These are phyloP conservation scores for Colletotrichum eleusines DNA, from an alignment of 2,329 filamentous ascomycete species.

Conservation along the genomic window DNA sequence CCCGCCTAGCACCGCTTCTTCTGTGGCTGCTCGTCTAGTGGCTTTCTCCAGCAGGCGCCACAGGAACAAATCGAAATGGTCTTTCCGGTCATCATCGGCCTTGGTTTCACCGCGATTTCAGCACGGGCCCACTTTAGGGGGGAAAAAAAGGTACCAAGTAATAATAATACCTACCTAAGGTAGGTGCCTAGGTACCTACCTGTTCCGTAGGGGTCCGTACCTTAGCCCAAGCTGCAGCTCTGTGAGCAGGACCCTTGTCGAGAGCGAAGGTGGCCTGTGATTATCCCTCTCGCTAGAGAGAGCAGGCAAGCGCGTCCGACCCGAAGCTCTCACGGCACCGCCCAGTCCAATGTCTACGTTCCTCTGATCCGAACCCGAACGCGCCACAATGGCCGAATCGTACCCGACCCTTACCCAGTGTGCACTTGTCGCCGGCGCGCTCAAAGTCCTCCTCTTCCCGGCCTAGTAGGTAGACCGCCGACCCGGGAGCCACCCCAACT, in stretches of 20 bases:
- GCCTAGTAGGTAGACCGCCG: conserved; percentile 78
- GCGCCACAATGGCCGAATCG: conserved; percentile 75
- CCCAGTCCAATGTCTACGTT: conserved; percentile 40
- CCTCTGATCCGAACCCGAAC: conserved; percentile 11
- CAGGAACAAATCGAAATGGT: not conserved
- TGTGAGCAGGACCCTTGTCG: conserved; percentile 35
- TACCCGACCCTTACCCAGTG: conserved; percentile 92
- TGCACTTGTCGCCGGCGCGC: conserved; percentile 84
- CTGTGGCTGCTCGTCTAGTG: conserved; percentile 11
- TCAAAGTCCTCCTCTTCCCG: conserved; percentile 93
- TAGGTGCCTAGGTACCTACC: no score
- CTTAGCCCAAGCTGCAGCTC: conserved; percentile 29
- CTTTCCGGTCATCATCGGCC: conserved; percentile 2
- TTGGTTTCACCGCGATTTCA: conserved; percentile 39
- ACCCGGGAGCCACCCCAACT: conserved; percentile 26
- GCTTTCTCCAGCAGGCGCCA: not conserved
- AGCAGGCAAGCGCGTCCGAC: not conserved
- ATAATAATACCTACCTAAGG: no score
- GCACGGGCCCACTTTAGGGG: conserved; percentile 32
- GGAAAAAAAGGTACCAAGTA: not conserved
- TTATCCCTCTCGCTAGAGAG: conserved; percentile 18
- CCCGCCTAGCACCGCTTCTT: not conserved
- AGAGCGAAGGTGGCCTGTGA: conserved; percentile 37
- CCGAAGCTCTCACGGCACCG: conserved; percentile 35
- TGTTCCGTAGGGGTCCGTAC: no score